Evolutionary conservation across 495 filamentous ascomycete genomes (phyloP).

Genomic region (Aspergillus carlsbadensis): DNA sequence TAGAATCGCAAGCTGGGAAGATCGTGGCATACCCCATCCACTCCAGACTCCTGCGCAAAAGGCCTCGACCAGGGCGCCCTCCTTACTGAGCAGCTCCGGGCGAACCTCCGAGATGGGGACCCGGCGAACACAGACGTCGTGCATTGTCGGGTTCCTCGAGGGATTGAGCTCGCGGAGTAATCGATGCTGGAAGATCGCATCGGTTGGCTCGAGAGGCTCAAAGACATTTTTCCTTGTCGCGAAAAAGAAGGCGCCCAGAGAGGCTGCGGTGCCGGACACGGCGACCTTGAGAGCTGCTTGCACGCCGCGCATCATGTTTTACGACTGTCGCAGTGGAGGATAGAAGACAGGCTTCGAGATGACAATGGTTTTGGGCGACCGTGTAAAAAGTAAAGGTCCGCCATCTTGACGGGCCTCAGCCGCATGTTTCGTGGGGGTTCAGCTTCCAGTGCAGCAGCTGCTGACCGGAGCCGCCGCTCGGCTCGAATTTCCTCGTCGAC

Average conservation of each 20-base stretch:
- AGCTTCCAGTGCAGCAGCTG: too few species aligned
- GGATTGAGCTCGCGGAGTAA: slow-evolving; percentile 59
- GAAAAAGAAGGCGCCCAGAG: slow-evolving; percentile 41
- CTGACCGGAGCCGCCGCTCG: too few species aligned
- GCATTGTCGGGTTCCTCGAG: slow-evolving; percentile 55
- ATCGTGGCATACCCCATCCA: slow-evolving; percentile 58
- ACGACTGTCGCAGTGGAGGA: too few species aligned
- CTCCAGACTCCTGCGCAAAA: slow-evolving; percentile 68
- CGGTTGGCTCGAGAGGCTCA: slow-evolving; percentile 50
- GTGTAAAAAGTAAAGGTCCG: too few species aligned
- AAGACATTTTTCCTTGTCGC: slow-evolving; percentile 44
- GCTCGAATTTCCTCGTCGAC: too few species aligned
- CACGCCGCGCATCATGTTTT: too few species aligned
- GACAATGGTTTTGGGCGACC: too few species aligned
- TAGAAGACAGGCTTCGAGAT: too few species aligned
- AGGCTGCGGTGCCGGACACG: slow-evolving; percentile 39
- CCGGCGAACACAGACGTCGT: slow-evolving; percentile 61
- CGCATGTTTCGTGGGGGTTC: too few species aligned
- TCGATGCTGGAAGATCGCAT: slow-evolving; percentile 58
- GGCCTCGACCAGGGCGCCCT: slow-evolving; percentile 56
- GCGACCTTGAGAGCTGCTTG: slow-evolving; percentile 34
- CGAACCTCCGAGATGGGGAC: slow-evolving; percentile 62
- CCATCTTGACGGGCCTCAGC: too few species aligned
- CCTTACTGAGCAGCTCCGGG: slow-evolving; percentile 59
- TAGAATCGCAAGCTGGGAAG: too few species aligned